Base-by-base conservation (phyloP, 1,284 basidiomycete genomes). In the Microbotryum silenes-acaulis region DNA sequence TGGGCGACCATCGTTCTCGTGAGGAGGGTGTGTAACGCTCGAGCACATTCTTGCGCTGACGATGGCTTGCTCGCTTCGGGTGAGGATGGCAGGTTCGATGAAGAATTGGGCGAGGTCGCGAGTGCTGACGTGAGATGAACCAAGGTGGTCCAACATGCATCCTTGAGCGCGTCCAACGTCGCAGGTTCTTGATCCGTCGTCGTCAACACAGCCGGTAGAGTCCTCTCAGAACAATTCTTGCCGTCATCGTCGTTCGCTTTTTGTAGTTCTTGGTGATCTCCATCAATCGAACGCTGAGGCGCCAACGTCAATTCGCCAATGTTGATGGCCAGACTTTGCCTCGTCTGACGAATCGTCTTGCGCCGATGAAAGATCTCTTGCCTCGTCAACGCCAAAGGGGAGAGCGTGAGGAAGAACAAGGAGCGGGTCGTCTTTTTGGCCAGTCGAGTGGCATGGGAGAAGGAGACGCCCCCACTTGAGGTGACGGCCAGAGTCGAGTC, bases 391-490 rank as follows among this genome's bases (percentile, higher is more conserved):
- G 65, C 50, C 51, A 71, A 62, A 4, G 72, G 72, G 2, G 68
- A 70, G 8, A 72, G 60, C 2, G 68, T 66, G 27, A 72, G 63
- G 56, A 72, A 66, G 56, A 71, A 55, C 47, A 70, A 55, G 10
- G 64, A 65, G 2, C 71, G 60, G 3, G 65, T 59, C 12, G 64
- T 63, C 6, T 51, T 51, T 16, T 60, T 42, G 12, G 56, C 58
- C 37, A 66, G 59, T 20, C 56, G 53, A 29, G 56, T 63, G 3
- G 61, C 58, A 29, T 59, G 55, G 6, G 61, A 61, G 51, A 59
- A 45, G 18, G 56, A 52, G 27, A 50, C 27, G 33, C 37, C 37
- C 37, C 37, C 37, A 42, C 42, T 44, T 18, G 57, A 44, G n/a
- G 53, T 33, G 2, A 37, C 16, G 29, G 45, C 18, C 10, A n/a